phyloP scores from a whole-genome alignment of 257 asterid species.

The Cruciata laevipes region DNA sequence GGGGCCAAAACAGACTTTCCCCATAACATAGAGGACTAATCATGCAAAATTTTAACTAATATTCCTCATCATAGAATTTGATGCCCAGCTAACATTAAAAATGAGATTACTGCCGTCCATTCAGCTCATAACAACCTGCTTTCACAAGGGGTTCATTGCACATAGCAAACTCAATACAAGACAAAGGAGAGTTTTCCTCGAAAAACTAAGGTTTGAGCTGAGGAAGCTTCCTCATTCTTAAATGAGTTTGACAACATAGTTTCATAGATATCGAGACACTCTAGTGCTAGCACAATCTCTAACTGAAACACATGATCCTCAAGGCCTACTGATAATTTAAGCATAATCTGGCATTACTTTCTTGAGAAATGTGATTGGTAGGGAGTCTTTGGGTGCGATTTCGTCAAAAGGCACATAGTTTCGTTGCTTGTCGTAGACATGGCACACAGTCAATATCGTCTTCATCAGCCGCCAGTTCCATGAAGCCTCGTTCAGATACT shows the following conservation, averaged over 20 bases:
- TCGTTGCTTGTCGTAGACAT: conserved; percentile 58
- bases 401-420: conserved; percentile 72
- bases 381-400: conserved; percentile 66
- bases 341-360: conserved; percentile 84
- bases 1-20: too few relatives aligned
- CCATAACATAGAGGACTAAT: too few relatives aligned
- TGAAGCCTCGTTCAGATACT: conserved; percentile 89
- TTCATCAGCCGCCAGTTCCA: conserved; percentile 99
- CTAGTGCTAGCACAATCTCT: not conserved
- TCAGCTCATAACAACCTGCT: not conserved
- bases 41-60: not conserved
- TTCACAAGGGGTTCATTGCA: not conserved
- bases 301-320: not conserved
- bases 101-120: not conserved
- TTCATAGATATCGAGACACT: not conserved
- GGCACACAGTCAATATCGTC: conserved; percentile 83
- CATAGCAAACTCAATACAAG: not conserved
- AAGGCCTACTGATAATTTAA: conserved; percentile 25
- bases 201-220: not conserved
- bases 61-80: not conserved
- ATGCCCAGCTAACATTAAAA: not conserved
- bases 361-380: conserved; percentile 74
- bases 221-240: conserved; percentile 3
- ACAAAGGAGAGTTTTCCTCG: conserved; percentile 1
- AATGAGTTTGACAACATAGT: conserved; percentile 1